Evolutionary conservation across 2,329 filamentous ascomycete genomes (phyloP).

Genomic region (Pseudogymnoascus sp.): DNA sequence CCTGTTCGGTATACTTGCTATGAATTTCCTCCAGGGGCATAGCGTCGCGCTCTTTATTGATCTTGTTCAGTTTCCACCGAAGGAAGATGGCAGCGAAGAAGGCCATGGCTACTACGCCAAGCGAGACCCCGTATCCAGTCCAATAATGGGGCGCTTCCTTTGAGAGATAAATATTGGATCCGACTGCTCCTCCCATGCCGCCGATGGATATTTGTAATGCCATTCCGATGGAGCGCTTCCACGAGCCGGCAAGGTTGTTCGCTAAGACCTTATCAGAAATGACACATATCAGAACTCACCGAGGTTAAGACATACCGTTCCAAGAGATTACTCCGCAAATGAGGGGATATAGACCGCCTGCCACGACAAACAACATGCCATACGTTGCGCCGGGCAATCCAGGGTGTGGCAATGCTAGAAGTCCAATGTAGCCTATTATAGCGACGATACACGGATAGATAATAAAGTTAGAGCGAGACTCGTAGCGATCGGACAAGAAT

Average conservation of each 20-base stretch:
- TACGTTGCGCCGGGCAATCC: constrained; percentile 61
- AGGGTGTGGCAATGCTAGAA: constrained; percentile 21
- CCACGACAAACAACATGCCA: constrained; percentile 70
- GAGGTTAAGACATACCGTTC: constrained; percentile 29
- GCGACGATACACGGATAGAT: constrained; percentile 14
- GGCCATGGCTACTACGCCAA: constrained; percentile 20
- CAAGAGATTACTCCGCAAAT: constrained; percentile 79
- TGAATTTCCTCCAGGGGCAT: constrained; percentile 46
- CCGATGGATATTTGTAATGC: constrained; percentile 26
- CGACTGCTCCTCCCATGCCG: constrained; percentile 29
- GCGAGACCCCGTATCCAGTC: constrained; percentile 30
- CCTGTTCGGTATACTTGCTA: constrained; percentile 15
- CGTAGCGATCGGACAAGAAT: constrained; percentile 13
- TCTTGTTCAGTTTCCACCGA: constrained; percentile 12
- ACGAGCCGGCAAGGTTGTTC: constrained; percentile 25
- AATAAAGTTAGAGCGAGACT: constrained; percentile 17
- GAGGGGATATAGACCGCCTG: constrained; percentile 76
- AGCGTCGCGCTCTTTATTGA: constrained; percentile 42
- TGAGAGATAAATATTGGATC: constrained; percentile 32
- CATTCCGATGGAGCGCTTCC: constrained; percentile 24
- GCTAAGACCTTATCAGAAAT: constrained; percentile 6
- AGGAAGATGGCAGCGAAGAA: constrained; percentile 9
- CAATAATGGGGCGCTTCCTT: constrained; percentile 30
- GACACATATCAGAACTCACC: not conserved
- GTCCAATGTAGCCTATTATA: constrained; percentile 15